Conservation (phyloP, 2,329 filamentous ascomycete species). For the Xylaria multiplex region DNA sequence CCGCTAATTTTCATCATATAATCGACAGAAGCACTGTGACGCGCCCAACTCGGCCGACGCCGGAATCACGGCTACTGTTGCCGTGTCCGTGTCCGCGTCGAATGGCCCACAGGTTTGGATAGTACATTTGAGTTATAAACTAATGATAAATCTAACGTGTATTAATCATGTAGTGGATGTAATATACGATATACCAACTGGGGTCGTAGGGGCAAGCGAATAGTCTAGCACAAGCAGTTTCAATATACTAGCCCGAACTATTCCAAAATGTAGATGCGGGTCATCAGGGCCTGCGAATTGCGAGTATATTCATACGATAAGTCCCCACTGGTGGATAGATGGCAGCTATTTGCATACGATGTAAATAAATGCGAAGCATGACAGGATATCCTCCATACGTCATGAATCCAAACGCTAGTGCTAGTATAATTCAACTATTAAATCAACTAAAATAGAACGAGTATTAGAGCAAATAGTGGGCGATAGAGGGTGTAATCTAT, state of each 20-base stretch:
- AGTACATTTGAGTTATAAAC: background rate
- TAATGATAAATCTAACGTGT: background rate
- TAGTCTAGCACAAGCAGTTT: background rate
- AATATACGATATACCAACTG: background rate
- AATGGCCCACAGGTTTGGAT: too few species aligned
- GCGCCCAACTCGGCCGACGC: too few species aligned
- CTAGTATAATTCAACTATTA: background rate
- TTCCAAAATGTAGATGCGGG: background rate
- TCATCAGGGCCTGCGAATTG: too few species aligned
- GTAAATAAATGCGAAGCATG: background rate
- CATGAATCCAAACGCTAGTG: constrained; percentile 8
- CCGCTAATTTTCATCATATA: background rate
- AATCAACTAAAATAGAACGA: background rate
- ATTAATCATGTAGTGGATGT: background rate
- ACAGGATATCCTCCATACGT: background rate
- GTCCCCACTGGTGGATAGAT: background rate
- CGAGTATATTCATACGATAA: background rate
- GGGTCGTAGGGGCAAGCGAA: background rate
- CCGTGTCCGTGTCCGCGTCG: too few species aligned
- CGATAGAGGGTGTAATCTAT: background rate
- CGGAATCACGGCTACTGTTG: too few species aligned
- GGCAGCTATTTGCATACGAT: background rate
- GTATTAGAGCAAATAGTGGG: background rate
- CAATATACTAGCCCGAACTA: background rate
- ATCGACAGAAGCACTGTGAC: background rate